Evolutionary conservation across 306 rosid species (phyloP).

Genomic region (Ziziphus jujuba): DNA sequence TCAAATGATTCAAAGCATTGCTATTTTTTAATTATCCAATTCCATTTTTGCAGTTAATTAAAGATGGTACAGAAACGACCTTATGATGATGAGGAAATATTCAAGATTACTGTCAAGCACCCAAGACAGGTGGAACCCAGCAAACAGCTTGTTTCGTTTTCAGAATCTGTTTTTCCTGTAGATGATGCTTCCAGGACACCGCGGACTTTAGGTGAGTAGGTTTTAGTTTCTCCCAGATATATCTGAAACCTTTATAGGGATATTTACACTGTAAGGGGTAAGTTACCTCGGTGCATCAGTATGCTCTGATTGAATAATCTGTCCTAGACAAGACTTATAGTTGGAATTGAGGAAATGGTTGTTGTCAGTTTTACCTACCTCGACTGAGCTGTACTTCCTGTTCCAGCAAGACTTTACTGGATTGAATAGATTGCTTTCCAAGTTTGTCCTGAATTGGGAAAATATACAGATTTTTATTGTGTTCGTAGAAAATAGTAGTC

Average conservation of each 20-base stretch:
- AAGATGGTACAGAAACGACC: slow-evolving; percentile 89
- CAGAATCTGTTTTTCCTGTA: slow-evolving; percentile 69
- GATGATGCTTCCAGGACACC: slow-evolving; percentile 36
- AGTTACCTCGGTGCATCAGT: no score
- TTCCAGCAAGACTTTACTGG: no score
- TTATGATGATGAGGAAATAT: slow-evolving; percentile 62
- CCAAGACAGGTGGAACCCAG: slow-evolving; percentile 59
- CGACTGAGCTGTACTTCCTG: no score
- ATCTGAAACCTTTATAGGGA: not conserved
- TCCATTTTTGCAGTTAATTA: slow-evolving; percentile 43
- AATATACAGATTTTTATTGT: no score
- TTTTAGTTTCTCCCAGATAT: not conserved
- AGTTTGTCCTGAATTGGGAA: no score
- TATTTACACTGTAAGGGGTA: no score
- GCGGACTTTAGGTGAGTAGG: slow-evolving; percentile 60
- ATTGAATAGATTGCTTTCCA: no score
- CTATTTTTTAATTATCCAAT: not conserved
- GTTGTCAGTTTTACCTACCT: no score
- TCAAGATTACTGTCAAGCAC: slow-evolving; percentile 64
- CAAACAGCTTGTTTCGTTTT: slow-evolving; percentile 55
- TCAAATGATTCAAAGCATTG: not conserved
- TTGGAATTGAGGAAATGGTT: no score
- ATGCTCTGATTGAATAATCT: no score
- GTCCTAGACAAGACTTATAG: no score
- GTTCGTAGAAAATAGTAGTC: no score